Base-by-base conservation (phyloP, 2,329 filamentous ascomycete genomes). In the Fusarium scirpi region DNA sequence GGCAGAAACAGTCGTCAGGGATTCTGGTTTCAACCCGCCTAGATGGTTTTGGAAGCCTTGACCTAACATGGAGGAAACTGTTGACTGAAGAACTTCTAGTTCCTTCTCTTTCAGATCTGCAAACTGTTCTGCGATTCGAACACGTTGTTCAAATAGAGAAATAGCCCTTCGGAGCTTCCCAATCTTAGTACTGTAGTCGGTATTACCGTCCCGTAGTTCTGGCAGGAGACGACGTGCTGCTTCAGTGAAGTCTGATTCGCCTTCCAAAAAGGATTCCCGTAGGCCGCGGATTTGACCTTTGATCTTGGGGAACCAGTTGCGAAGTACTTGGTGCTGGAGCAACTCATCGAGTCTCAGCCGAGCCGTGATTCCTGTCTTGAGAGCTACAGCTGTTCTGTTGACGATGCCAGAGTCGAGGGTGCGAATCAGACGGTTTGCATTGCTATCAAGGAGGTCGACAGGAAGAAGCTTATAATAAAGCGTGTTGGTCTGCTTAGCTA, bases 401-500 rank as follows among this genome's bases (percentile, higher is more conserved):
- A 51, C 48, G 12, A 51, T 51, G 10, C 34, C 34, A 38, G 30
- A 25, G 49, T 53, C 49, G 9, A 53, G 49, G 38, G 18, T 53
- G 49, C 49, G 49, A 29, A 53, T 53, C 24, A 53, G 24, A 43
- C 49, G 49, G 38, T 18, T 43, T 15, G 25, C 49, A 16, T 29
- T 53, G 13, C 34, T 53, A 9, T 53, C 49, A 30, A 53, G 49
- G 10, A 53, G 49, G 25, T 43, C 49, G 25, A 53, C 34, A 3
- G 49, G 49, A 29, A 53, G 49, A 12, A 53, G 49, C 34, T 53
- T 53, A 10, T 43, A 53, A 29, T 29, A 53, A 27, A 53, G 49
- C 24, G 49, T 43, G 11, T 53, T 53, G n/a, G 49, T 53, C 34
- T 53, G 49, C 32, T 30, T 53, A n/a, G 49, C 49, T 43, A 53